These are phyloP conservation scores for Bimuria novae-zelandiae DNA, from an alignment of 2,329 filamentous ascomycete species.

Conservation along the genomic window DNA sequence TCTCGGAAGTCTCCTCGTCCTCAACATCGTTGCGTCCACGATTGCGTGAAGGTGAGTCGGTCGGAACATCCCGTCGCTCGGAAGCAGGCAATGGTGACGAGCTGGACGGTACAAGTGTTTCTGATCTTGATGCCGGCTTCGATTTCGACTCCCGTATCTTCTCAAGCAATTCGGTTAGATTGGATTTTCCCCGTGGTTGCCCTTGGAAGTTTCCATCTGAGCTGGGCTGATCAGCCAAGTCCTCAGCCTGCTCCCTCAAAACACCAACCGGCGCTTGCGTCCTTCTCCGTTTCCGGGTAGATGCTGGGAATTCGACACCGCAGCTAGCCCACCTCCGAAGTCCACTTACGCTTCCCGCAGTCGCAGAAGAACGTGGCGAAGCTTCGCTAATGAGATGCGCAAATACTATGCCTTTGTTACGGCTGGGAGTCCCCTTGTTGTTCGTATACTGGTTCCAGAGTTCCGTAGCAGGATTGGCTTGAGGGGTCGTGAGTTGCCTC, in stretches of 20 bases:
- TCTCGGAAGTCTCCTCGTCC: constrained; percentile 12
- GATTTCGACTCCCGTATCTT: constrained; percentile 53
- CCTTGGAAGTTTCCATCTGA: constrained; percentile 37
- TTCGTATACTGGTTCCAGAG: constrained; percentile 53
- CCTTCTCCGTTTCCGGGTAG: constrained; percentile 48
- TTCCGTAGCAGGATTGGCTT: constrained; percentile 53
- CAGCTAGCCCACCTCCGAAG: constrained; percentile 57
- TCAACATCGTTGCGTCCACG: constrained; percentile 22
- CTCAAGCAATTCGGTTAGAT: constrained; percentile 45
- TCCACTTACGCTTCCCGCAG: constrained; percentile 52
- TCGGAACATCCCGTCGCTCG: constrained; percentile 21
- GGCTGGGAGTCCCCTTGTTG: constrained; percentile 43
- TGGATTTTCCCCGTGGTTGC: constrained; percentile 30
- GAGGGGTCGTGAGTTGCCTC: constrained; percentile 47
- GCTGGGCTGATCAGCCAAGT: constrained; percentile 37
- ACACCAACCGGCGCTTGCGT: constrained; percentile 40
- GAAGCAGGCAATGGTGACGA: constrained; percentile 52
- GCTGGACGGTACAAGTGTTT: constrained; percentile 48
- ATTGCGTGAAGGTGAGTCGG: constrained; percentile 39
- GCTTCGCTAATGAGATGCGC: constrained; percentile 52
- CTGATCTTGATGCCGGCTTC: constrained; percentile 23
- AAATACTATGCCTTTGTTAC: constrained; percentile 46
- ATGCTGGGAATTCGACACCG: constrained; percentile 54
- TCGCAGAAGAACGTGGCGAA: constrained; percentile 51
- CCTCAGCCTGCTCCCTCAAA: constrained; percentile 29